These are phyloP conservation scores for Solanum chaucha DNA, from an alignment of 257 asterid species.

Conservation along the genomic window DNA sequence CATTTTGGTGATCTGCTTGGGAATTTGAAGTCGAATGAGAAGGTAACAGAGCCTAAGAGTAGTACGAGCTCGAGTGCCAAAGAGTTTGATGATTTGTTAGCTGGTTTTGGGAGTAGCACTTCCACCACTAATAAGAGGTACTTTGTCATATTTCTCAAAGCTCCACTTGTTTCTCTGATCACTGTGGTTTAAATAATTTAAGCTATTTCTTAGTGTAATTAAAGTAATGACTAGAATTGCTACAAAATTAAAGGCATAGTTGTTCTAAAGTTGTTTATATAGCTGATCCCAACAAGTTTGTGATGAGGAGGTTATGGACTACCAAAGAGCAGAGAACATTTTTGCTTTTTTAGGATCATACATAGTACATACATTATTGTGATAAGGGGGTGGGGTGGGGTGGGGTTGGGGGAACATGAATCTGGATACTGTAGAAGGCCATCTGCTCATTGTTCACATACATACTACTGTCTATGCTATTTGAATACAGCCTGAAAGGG, in stretches of 20 bases:
- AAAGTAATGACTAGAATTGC: background rate
- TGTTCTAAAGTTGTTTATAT: background rate
- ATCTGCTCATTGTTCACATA: background rate
- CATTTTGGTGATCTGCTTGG: conserved; percentile 31
- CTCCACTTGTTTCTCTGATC: background rate
- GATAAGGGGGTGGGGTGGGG: background rate
- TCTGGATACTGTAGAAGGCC: background rate
- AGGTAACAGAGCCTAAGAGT: conserved; percentile 23
- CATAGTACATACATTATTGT: background rate
- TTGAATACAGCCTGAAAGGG: background rate
- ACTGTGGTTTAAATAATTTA: background rate
- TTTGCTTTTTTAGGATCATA: background rate
- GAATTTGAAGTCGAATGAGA: conserved; percentile 43
- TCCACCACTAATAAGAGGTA: conserved; percentile 55
- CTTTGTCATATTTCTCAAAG: background rate
- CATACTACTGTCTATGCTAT: background rate
- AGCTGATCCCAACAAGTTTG: background rate
- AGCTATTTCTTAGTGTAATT: background rate
- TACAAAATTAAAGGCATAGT: background rate
- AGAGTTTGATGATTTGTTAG: conserved; percentile 67
- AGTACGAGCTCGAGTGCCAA: conserved; percentile 36
- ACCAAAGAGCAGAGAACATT: background rate
- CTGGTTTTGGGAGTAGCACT: conserved; percentile 58
- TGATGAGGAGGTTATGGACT: background rate
- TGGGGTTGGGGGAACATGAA: background rate